Evolutionary conservation across 805 yeast genomes (phyloP), one percentile per base, ranked within the genome.

Genomic region (Candida montana): DNA sequence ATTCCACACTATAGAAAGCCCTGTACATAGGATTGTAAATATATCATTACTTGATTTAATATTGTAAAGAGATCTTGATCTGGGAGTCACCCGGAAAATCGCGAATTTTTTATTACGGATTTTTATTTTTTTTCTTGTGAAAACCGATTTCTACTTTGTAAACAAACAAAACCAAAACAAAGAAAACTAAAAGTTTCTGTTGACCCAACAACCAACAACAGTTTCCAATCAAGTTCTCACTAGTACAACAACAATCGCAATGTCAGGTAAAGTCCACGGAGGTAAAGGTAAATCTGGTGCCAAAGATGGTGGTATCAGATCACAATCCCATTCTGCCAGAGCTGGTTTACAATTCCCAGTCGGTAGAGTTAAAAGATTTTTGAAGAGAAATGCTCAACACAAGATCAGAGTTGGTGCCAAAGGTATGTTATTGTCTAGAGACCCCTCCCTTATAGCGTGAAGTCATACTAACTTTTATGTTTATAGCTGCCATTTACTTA

Each of bases 331-430:
- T 55, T 86, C 95, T 6, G 95, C 95, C 9, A 81, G 95, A 65
- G 96, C 96, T 21, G 96, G 96, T 20, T 71, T 89, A 63, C 93
- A 84, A 64, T 93, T 93, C 71, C 99, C 99, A 38, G 98, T 95
- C 30, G 99, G 99, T 46, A 88, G 99, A 82, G 89, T 93, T 56
- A 91, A 93, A 78, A 81, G 99, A 72, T 91, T 89, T 64, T 74
- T 93, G 66, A 91, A 90, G 73, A 82, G 75, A 65, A 86, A 83
- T 51, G 95, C 96, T 17, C 93, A 87, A 62, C 87, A 86, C 67
- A 78, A 75, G 59, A 75, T 77, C 50, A 70, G 96, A 64, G 95
- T 88, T 37, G 96, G 96, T 45, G 77, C 84, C 64, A 67, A 83
- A 68, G 67, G 74, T 63, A 48, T 36, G 55, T 48, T 9, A 8